Evolutionary conservation across 164 flowering plant species (phyloP).

Genomic region (Stephania cephalantha): DNA sequence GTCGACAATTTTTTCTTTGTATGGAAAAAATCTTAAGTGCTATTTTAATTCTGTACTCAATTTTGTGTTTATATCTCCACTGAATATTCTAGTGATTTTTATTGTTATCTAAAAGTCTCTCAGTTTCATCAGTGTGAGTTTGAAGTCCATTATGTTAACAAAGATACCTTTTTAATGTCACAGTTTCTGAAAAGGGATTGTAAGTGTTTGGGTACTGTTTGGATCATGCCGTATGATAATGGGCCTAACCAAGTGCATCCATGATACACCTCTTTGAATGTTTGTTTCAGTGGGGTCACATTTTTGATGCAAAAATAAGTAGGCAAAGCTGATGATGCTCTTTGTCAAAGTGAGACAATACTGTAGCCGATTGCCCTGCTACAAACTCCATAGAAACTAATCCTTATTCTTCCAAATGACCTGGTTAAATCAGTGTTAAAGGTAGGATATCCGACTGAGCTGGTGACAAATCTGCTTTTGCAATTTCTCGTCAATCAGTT

Average conservation of each 20-base stretch:
- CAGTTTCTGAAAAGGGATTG: not conserved
- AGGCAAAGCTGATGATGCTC: constrained; percentile 37
- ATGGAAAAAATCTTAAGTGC: not conserved
- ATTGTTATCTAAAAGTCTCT: not conserved
- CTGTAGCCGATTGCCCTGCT: constrained; percentile 33
- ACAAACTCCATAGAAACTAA: constrained; percentile 21
- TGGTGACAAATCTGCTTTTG: not conserved
- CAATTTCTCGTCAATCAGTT: not conserved
- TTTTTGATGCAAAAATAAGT: constrained; percentile 46
- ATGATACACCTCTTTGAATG: constrained; percentile 63
- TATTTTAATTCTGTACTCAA: not conserved
- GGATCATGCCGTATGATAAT: not conserved
- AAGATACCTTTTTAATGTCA: not conserved
- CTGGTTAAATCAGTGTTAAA: not conserved
- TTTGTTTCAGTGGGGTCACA: constrained; percentile 59
- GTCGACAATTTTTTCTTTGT: not conserved
- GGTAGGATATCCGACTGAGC: not conserved
- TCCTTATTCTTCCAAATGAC: not conserved
- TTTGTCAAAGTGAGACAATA: constrained; percentile 36
- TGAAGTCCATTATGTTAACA: not conserved
- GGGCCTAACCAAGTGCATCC: constrained; percentile 31
- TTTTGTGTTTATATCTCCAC: not conserved
- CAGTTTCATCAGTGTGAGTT: not conserved
- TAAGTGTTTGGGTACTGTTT: not conserved
- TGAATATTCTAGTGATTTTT: not conserved